A percentile compares a stretch with the other conserved stretches of the same genome.
These are phyloP conservation scores for Ceratobasidium theobromae DNA, from an alignment of 1,284 basidiomycete genomes.

Conservation along the genomic window DNA sequence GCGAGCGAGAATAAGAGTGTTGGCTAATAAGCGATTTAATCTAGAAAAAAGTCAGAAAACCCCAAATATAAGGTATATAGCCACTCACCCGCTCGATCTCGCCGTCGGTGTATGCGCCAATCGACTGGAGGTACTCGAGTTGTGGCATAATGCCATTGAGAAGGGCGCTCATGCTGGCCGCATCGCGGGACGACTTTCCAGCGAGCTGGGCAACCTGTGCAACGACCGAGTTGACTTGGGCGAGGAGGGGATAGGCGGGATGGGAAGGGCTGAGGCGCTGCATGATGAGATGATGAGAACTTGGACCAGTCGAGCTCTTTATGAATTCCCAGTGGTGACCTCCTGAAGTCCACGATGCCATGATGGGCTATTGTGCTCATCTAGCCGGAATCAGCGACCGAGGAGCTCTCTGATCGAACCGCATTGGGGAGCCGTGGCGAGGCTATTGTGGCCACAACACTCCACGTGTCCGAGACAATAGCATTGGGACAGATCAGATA, in stretches of 20 bases:
- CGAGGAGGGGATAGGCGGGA: slow-evolving; percentile 30
- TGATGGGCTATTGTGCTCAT: slow-evolving; percentile 21
- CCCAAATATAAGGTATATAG: background rate
- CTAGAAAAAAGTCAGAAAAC: background rate
- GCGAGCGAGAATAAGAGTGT: slow-evolving; percentile 18
- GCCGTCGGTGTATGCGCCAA: slow-evolving; percentile 31
- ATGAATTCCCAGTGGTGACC: too few species aligned
- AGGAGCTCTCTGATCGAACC: slow-evolving; percentile 6
- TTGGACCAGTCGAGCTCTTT: too few species aligned
- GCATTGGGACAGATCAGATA: background rate
- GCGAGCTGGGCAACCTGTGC: slow-evolving; percentile 23
- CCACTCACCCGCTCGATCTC: slow-evolving; percentile 28
- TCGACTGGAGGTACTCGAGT: slow-evolving; percentile 28
- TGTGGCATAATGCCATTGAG: slow-evolving; percentile 31
- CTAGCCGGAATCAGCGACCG: background rate
- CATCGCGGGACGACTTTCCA: slow-evolving; percentile 23
- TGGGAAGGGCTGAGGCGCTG: slow-evolving; percentile 27
- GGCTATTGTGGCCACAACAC: slow-evolving; percentile 31
- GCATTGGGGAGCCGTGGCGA: slow-evolving; percentile 10
- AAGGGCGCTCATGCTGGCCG: slow-evolving; percentile 27
- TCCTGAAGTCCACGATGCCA: slow-evolving; percentile 20
- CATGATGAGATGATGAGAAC: background rate
- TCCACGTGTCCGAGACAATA: slow-evolving; percentile 31
- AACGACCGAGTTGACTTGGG: slow-evolving; percentile 28
- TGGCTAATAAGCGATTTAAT: slow-evolving; percentile 31